Evolutionary conservation across 202 grass and related monocot genomes (phyloP).

Genomic region (Cymbopogon flexuosus): DNA sequence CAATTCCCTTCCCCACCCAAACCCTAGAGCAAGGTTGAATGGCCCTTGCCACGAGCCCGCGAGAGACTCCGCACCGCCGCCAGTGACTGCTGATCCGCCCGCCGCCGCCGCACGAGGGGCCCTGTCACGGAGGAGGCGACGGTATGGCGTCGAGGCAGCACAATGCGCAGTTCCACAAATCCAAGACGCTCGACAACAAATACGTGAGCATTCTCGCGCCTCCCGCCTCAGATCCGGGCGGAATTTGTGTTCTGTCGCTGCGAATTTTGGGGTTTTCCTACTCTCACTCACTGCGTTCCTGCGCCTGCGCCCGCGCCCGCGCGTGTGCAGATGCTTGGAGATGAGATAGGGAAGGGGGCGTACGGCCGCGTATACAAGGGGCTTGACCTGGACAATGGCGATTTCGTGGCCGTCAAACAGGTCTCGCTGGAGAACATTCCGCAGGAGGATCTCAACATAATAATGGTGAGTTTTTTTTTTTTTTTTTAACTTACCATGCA

Average conservation of each 20-base stretch:
- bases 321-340: slow-evolving; percentile 76
- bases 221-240: slow-evolving; percentile 18
- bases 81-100: slow-evolving; percentile 29
- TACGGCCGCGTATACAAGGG: slow-evolving; percentile 98
- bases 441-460: slow-evolving; percentile 97
- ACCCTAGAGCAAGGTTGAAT: slow-evolving; percentile 44
- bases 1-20: slow-evolving; percentile 48
- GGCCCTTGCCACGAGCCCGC: neutral
- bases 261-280: slow-evolving; percentile 4
- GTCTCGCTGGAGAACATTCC: slow-evolving; percentile 95
- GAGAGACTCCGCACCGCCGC: no score
- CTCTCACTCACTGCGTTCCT: slow-evolving; percentile 1
- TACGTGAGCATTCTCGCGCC: slow-evolving; percentile 51
- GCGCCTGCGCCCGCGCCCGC: neutral
- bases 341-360: slow-evolving; percentile 96
- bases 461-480: slow-evolving; percentile 58
- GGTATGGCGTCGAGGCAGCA: slow-evolving; percentile 53
- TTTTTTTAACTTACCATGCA: neutral
- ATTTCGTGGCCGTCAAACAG: slow-evolving; percentile 99
- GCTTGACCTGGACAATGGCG: slow-evolving; percentile 91
- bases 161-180: slow-evolving; percentile 74
- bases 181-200: slow-evolving; percentile 97
- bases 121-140: slow-evolving; percentile 19
- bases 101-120: slow-evolving; percentile 5
- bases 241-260: slow-evolving; percentile 20